Base-by-base conservation (phyloP, 2,329 filamentous ascomycete species). In the Aspergillus pseudonomiae region DNA sequence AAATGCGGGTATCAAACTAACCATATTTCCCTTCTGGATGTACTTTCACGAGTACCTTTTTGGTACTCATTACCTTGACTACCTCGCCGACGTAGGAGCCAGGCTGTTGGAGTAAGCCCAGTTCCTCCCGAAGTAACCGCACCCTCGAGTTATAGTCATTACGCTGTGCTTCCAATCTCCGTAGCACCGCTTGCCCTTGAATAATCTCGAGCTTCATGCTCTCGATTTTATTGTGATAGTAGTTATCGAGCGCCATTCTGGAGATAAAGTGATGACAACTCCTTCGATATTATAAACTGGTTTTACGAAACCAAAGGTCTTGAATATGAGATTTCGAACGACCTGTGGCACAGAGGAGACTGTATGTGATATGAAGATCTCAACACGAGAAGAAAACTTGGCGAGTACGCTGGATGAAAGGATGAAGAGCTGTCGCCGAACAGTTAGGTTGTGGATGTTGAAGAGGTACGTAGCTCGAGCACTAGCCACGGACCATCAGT, bases 181-280 rank as follows among this genome's bases (percentile, higher is more conserved):
- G 91, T 67, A 99, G 86, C 63, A 97, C 93, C 62, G 95, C 94
- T 83, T 99, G 95, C 62, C 95, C 94, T 83, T 98, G 94, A 79
- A 99, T 94, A 79, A 99, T 99, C 88, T 99, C 94, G 80, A 99
- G 93, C 91, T 98, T 98, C 92, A 98, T 97, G 80, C 91, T 90
- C 92, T 99, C 95, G 83, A 98, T 98, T 87, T 99, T 99, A 86
- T 98, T 98, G 84, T 95, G 92, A 82, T 96, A 99, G 85, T 97
- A 99, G 82, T 91, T 96, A 82, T 98, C 95, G 83, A 99, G 92
- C 88, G 94, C 94, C 95, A 99, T 99, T 79, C 78, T 89, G 87
- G 80, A 78, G 75, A 64, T 65, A 50, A 57, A 68, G 59, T 63
- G 66, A 72, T 70, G 67, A 70, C 68, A 68, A 68, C 68, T 71